Evolutionary conservation across 1,284 basidiomycete species (phyloP).

Genomic region (Spongiforma sp.): DNA sequence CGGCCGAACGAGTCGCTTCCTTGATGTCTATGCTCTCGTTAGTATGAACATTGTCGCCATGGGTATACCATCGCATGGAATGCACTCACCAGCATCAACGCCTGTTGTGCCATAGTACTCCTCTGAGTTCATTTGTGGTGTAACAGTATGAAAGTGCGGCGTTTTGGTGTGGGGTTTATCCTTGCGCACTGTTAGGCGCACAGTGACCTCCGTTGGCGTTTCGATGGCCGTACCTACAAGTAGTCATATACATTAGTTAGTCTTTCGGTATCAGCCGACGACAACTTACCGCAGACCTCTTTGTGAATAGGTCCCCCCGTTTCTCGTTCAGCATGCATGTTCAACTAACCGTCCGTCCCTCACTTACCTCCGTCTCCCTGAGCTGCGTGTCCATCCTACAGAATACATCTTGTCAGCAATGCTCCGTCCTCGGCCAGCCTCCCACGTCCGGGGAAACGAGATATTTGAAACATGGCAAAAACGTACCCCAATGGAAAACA

Average conservation of each 20-base stretch:
- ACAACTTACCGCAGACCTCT: constrained; percentile 64
- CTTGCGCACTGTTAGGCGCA: no score
- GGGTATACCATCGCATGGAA: no score
- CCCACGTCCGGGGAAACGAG: no score
- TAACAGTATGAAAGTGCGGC: no score
- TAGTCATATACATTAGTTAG: no score
- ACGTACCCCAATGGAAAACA: constrained; percentile 65
- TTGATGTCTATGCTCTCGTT: constrained; percentile 46
- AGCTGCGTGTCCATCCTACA: constrained; percentile 65
- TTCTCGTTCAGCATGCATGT: constrained; percentile 10
- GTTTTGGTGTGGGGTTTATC: no score
- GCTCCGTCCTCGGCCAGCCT: no score
- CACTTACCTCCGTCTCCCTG: constrained; percentile 65
- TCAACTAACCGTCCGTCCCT: not conserved
- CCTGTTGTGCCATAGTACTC: constrained; percentile 65
- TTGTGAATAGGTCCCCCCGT: not conserved
- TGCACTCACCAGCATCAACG: constrained; percentile 46
- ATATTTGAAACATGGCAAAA: no score
- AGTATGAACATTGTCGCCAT: not conserved
- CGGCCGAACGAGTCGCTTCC: constrained; percentile 59
- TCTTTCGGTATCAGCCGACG: no score
- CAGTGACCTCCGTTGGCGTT: constrained; percentile 64
- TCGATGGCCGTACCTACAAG: constrained; percentile 69
- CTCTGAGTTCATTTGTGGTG: no score
- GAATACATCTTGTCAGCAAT: no score